Conservation (phyloP, 2,329 filamentous ascomycete species). For the Colletotrichum falcatum region DNA sequence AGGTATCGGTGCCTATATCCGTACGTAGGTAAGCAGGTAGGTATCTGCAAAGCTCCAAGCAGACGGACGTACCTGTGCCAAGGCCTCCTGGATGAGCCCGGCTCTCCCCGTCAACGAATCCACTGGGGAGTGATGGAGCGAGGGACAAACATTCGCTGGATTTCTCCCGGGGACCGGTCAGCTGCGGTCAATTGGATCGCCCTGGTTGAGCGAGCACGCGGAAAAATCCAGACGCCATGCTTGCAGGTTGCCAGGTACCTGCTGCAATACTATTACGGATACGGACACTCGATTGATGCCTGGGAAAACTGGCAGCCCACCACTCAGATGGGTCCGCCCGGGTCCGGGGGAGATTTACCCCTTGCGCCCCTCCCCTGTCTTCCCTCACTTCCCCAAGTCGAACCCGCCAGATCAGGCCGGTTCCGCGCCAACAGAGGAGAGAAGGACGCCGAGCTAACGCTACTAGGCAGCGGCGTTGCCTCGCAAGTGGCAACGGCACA, state of each 20-base stretch:
- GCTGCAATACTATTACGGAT: too few species aligned
- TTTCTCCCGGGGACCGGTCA: not conserved
- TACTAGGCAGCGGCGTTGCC: constrained; percentile 10
- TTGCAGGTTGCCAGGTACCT: constrained; percentile 25
- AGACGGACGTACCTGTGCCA: constrained; percentile 5
- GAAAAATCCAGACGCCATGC: constrained; percentile 7
- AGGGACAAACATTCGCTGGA: constrained; percentile 12
- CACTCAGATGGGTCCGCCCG: constrained; percentile 3
- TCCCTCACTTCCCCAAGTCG: not conserved
- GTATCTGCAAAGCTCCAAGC: not conserved
- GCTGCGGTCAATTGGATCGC: constrained; percentile 24
- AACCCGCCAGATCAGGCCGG: not conserved
- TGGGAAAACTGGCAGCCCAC: constrained; percentile 13
- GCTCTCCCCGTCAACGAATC: not conserved
- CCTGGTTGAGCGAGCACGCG: not conserved
- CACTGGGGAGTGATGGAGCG: not conserved
- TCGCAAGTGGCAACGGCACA: constrained; percentile 3
- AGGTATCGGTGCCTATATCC: not conserved
- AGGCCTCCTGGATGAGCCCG: not conserved
- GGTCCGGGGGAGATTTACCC: constrained; percentile 11
- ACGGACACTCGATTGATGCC: constrained; percentile 1
- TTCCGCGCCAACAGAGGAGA: constrained; percentile 7
- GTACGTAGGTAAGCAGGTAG: not conserved
- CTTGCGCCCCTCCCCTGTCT: not conserved
- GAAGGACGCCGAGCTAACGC: constrained; percentile 10